Evolutionary conservation across 2,329 filamentous ascomycete species (phyloP), one percentile per base, ranked within the genome.

Genomic region (Venturia aucupariae): DNA sequence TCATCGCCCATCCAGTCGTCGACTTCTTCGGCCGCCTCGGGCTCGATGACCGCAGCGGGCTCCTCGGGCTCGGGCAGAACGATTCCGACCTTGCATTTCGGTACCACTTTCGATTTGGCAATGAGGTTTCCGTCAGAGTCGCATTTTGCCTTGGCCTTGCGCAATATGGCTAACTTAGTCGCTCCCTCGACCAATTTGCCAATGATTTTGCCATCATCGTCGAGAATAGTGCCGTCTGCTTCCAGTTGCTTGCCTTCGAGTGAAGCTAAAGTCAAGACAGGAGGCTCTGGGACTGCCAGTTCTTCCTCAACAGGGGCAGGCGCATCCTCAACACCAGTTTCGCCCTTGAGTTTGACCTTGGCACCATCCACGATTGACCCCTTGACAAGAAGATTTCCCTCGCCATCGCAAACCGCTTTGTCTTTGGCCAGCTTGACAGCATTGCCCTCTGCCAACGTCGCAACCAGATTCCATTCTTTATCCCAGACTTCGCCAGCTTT

Each of bases 401-500:
- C 30, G 32, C 30, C 64, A 24, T 55, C 64, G 35, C 54, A 60
- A 30, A 41, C 44, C n/a, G 54, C 63, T 10, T 38, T 51, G 22
- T 61, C 46, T 39, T 51, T 60, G 22, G 35, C 35, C 13, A 60
- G 22, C 35, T 60, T 64, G 24, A 30, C 46, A 4, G 54, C n/a
- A 30, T 46, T 35, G 22, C 57, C 63, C 15, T 61, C 54, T 30
- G 30, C 55, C 19, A 60, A 55, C 24, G 19, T 30, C 15, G 24
- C 63, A 61, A 60, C 17, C 35, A 82, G 78, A 66, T 83, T 84
- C 65, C 83, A 85, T 71, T 90, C 91, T 73, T 86, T 86, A 78
- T 94, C 90, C 64, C 89, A 80, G 41, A 94, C 86, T 65, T 94
- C 90, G 44, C 90, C 90, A 67, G 94, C 7, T 19, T 32, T 60